A percentile compares a stretch with the other conserved stretches of the same genome.
Evolutionary conservation across 1,284 basidiomycete species (phyloP).

Genomic region (Trametes sp.): DNA sequence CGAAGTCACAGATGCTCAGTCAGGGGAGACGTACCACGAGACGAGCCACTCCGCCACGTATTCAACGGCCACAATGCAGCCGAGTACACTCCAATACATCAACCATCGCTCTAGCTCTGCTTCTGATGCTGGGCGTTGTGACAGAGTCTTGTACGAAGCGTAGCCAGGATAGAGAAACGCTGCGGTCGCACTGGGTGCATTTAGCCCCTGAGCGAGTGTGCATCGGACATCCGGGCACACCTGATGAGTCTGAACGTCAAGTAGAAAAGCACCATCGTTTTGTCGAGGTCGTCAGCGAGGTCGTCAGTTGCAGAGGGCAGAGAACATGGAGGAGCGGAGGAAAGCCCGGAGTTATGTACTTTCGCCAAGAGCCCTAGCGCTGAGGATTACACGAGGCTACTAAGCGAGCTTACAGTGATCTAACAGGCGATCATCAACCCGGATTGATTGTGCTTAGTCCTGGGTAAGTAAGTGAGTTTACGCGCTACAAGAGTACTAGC

Average conservation of each 20-base stretch:
- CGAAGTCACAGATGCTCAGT: too few species aligned
- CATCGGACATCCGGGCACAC: constrained; percentile 16
- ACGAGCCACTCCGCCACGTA: constrained; percentile 85
- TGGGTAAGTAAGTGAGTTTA: not conserved
- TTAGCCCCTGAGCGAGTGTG: constrained; percentile 12
- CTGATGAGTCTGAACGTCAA: constrained; percentile 40
- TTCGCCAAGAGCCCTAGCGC: not conserved
- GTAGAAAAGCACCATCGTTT: constrained; percentile 39
- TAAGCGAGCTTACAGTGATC: constrained; percentile 1
- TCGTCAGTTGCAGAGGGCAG: not conserved
- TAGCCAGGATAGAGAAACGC: constrained; percentile 87
- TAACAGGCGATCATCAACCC: not conserved
- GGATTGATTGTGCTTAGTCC: not conserved
- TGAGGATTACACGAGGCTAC: constrained; percentile 3
- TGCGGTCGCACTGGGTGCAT: constrained; percentile 58
- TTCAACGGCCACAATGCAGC: constrained; percentile 77
- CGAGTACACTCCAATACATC: constrained; percentile 91
- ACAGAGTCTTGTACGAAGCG: constrained; percentile 86
- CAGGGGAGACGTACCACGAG: constrained; percentile 72
- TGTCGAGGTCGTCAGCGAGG: constrained; percentile 17
- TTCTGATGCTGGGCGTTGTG: constrained; percentile 80
- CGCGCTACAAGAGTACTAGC: too few species aligned
- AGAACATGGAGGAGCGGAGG: constrained; percentile 23
- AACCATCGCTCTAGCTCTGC: constrained; percentile 85
- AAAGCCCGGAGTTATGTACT: constrained; percentile 16